A percentile compares a stretch with the other conserved stretches of the same genome.
phyloP scores from a whole-genome alignment of 164 flowering plant species.

The Aristolochia fimbriata region DNA sequence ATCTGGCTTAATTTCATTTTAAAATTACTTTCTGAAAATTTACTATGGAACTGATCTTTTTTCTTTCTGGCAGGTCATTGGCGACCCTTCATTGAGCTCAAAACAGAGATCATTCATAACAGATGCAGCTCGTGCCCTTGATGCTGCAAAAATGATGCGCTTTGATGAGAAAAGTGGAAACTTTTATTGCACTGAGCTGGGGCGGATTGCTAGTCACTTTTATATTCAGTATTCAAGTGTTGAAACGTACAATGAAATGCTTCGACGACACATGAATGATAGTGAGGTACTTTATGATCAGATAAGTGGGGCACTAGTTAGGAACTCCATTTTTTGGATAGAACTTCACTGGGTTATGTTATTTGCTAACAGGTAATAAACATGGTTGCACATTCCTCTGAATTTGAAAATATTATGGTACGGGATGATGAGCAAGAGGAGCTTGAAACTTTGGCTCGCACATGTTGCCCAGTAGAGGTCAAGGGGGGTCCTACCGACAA shows the following conservation, averaged over 20 bases:
- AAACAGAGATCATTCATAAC: constrained; percentile 81
- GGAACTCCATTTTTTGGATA: background rate
- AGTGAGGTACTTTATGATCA: constrained; percentile 52
- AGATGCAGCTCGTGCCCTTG: constrained; percentile 98
- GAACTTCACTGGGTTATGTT: background rate
- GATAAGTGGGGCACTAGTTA: too few relatives aligned
- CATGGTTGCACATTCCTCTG: constrained; percentile 98
- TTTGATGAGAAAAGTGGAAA: constrained; percentile 99
- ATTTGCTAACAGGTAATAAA: constrained; percentile 56
- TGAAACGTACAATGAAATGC: constrained; percentile 95
- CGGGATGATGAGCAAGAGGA: constrained; percentile 97
- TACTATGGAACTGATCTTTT: background rate
- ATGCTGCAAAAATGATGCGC: constrained; percentile 99
- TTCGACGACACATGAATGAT: constrained; percentile 91
- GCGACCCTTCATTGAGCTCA: constrained; percentile 79
- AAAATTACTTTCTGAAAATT: background rate
- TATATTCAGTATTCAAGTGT: constrained; percentile 96
- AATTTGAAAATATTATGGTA: constrained; percentile 93
- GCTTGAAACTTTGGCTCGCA: constrained; percentile 61
- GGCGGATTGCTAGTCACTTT: constrained; percentile 98
- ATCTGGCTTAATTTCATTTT: too few relatives aligned
- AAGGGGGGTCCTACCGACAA: constrained; percentile 94
- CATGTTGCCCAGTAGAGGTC: constrained; percentile 77
- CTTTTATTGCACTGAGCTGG: constrained; percentile 97
- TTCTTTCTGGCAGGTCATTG: constrained; percentile 49